Percentiles rank a stretch among this genome's conserved stretches.
phyloP scores from a whole-genome alignment of 257 asterid genomes.

The Gardenia jasminoides region DNA sequence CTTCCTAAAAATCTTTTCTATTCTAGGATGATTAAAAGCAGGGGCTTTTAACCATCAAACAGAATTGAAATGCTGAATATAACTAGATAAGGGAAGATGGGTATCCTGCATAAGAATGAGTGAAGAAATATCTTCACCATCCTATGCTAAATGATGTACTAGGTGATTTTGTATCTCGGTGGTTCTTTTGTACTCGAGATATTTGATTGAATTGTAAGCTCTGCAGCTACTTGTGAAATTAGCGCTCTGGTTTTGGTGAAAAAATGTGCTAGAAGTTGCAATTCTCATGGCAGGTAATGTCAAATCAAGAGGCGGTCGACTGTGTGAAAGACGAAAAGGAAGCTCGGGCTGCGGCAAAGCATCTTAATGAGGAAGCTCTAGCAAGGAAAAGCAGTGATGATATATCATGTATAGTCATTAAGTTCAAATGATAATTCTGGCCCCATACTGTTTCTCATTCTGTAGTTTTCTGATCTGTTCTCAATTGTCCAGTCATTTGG shows the following conservation, averaged over 20 bases:
- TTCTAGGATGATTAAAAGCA: neutral
- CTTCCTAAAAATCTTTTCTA: neutral
- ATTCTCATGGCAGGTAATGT: constrained; percentile 52
- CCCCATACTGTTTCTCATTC: neutral
- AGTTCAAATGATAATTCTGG: constrained; percentile 40
- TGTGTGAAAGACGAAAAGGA: constrained; percentile 66
- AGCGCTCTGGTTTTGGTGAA: neutral
- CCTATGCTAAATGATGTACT: neutral
- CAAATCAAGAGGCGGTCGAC: constrained; percentile 88
- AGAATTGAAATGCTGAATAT: neutral
- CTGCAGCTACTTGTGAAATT: neutral
- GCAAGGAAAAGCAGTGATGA: constrained; percentile 74
- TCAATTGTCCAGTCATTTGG: neutral
- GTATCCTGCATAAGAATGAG: neutral
- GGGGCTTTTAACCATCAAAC: neutral
- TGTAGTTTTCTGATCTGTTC: neutral
- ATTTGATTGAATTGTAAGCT: neutral
- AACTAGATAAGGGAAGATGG: neutral
- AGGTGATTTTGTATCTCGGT: neutral
- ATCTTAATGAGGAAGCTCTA: constrained; percentile 66
- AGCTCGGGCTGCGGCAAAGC: constrained; percentile 66
- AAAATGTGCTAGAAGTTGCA: neutral
- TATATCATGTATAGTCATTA: constrained; percentile 67
- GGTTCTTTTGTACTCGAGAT: neutral
- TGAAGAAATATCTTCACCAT: neutral